phyloP scores from a whole-genome alignment of 2,329 filamentous ascomycete genomes.

The Hypomyces perniciosus region DNA sequence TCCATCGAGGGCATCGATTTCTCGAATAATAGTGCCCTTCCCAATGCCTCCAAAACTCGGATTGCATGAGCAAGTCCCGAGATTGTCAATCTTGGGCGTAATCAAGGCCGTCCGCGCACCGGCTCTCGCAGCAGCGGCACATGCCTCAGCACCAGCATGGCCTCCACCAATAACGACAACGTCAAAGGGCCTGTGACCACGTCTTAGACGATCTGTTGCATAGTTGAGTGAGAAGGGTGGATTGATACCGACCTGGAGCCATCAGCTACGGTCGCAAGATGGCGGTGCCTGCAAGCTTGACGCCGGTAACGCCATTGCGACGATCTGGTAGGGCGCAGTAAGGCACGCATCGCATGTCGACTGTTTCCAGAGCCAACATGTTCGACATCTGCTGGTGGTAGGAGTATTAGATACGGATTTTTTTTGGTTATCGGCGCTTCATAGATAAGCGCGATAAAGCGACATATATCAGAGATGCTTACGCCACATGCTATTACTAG shows the following conservation, averaged over 20 bases:
- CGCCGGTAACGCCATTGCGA: conserved; percentile 16
- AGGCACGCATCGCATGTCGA: conserved; percentile 24
- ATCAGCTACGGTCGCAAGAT: conserved; percentile 27
- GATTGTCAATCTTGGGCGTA: conserved; percentile 80
- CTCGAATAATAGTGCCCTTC: conserved; percentile 91
- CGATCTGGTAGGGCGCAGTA: conserved; percentile 19
- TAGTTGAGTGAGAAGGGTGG: background rate
- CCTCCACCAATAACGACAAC: conserved; percentile 94
- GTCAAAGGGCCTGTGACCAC: conserved; percentile 61
- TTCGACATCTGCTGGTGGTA: background rate
- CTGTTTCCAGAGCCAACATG: background rate
- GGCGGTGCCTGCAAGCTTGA: conserved; percentile 15
- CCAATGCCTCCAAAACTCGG: conserved; percentile 98
- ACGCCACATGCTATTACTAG: too few species aligned
- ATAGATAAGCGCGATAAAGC: too few species aligned
- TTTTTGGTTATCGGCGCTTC: too few species aligned
- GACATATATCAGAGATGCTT: too few species aligned
- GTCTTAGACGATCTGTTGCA: too few species aligned
- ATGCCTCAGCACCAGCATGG: conserved; percentile 92
- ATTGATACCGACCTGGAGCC: conserved; percentile 22
- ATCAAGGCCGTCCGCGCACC: conserved; percentile 86
- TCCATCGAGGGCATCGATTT: conserved; percentile 92
- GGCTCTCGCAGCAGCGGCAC: conserved; percentile 79
- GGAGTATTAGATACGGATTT: too few species aligned
- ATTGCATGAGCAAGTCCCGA: conserved; percentile 94